These are phyloP conservation scores for Pholiota molesta DNA, from an alignment of 768 basidiomycete genomes.

Conservation along the genomic window DNA sequence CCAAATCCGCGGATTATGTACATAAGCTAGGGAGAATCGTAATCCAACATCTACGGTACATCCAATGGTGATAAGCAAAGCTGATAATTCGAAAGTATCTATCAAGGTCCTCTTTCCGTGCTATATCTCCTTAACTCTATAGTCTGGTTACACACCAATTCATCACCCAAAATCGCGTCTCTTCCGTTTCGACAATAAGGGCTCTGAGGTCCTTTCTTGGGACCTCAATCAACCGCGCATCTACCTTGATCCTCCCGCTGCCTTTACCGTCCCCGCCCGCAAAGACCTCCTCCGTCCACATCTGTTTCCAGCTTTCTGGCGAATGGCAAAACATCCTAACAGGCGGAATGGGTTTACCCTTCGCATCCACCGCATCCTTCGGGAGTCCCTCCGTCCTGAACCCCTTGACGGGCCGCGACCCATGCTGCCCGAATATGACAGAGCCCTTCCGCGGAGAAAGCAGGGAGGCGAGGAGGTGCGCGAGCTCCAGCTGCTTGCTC, in stretches of 20 bases:
- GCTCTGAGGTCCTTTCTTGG: background rate
- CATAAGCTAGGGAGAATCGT: no score
- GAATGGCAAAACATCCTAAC: conserved; percentile 36
- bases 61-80: no score
- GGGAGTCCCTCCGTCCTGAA: conserved; percentile 1
- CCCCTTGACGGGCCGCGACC: conserved; percentile 35
- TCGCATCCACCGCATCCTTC: background rate
- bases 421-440: conserved; percentile 40
- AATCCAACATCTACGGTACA: no score
- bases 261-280: conserved; percentile 6
- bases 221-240: conserved; percentile 1
- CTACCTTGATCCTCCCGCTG: conserved; percentile 5
- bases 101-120: no score
- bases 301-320: conserved; percentile 33
- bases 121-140: background rate
- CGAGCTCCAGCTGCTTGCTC: conserved; percentile 31
- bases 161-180: conserved; percentile 1
- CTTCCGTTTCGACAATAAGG: background rate
- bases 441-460: conserved; percentile 36
- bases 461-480: conserved; percentile 30
- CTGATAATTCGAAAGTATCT: no score
- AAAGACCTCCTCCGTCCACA: conserved; percentile 29
- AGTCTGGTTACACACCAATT: conserved; percentile 6
- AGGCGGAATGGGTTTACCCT: background rate
- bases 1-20: no score